These are phyloP conservation scores for Diophrys appendiculata DNA, from an alignment of 73 alveolate species.

Conservation along the genomic window DNA sequence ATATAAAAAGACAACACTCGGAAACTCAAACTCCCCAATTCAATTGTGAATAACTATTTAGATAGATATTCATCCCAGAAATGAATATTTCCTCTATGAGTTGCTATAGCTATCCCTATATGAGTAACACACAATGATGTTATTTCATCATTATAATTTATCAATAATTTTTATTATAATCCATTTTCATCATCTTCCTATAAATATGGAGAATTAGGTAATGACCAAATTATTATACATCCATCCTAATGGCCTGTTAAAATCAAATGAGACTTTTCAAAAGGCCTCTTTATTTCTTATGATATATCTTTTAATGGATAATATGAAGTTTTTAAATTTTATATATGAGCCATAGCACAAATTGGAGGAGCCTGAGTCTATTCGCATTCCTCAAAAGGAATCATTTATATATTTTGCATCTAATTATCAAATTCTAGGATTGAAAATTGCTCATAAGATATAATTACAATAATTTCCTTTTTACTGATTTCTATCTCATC, in stretches of 20 bases:
- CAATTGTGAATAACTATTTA: slow-evolving; percentile 64
- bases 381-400: no score
- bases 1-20: slow-evolving; percentile 75
- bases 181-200: slow-evolving; percentile 48
- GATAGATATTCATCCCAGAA: slow-evolving; percentile 73
- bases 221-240: slow-evolving; percentile 58
- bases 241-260: slow-evolving; percentile 81
- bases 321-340: slow-evolving; percentile 47
- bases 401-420: no score
- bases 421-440: no score
- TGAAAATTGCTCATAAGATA: not conserved
- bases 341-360: slow-evolving; percentile 55
- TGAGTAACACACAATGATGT: slow-evolving; percentile 53
- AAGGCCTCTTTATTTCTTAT: slow-evolving; percentile 33
- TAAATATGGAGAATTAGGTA: slow-evolving; percentile 24
- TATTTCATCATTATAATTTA: slow-evolving; percentile 56
- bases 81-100: slow-evolving; percentile 74
- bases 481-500: slow-evolving; percentile 32
- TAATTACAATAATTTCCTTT: not conserved
- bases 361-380: slow-evolving; percentile 18
- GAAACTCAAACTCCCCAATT: slow-evolving; percentile 61
- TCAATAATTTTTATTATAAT: slow-evolving; percentile 23
- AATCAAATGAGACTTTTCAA: slow-evolving; percentile 37
- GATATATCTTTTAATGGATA: slow-evolving; percentile 39
- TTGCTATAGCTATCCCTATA: slow-evolving; percentile 73